phyloP scores from a whole-genome alignment of 306 rosid genomes.

The Prunus mume region DNA sequence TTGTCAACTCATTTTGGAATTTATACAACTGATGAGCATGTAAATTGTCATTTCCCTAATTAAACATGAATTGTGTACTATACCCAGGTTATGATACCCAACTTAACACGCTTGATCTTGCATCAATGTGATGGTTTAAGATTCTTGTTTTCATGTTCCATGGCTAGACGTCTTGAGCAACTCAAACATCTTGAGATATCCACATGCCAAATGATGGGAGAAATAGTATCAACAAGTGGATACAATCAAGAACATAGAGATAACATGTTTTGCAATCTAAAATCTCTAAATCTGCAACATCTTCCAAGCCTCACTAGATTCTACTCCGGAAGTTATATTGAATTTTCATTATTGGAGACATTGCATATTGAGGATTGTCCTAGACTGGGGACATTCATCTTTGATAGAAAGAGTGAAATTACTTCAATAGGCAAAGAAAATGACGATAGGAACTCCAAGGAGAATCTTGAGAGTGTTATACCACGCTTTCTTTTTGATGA shows the following conservation, averaged over 20 bases:
- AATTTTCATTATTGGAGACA: not conserved
- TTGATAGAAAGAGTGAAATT: not conserved
- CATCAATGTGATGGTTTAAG: not conserved
- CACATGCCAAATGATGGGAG: slow-evolving; percentile 6
- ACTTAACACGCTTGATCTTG: slow-evolving; percentile 30
- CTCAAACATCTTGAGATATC: slow-evolving; percentile 33
- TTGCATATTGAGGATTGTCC: not conserved
- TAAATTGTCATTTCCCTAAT: not conserved
- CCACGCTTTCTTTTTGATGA: not conserved
- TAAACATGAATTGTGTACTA: not conserved
- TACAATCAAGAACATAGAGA: no score
- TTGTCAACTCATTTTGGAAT: not conserved
- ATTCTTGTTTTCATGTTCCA: slow-evolving; percentile 14
- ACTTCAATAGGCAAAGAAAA: not conserved
- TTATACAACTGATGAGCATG: no score
- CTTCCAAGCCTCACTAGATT: slow-evolving; percentile 5
- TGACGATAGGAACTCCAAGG: not conserved
- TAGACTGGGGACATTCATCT: not conserved
- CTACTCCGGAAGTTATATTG: not conserved
- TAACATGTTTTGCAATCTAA: not conserved
- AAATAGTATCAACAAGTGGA: no score
- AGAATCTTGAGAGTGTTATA: not conserved
- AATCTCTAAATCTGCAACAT: not conserved
- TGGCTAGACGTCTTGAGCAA: slow-evolving; percentile 19
- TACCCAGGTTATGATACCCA: not conserved